phyloP scores from a whole-genome alignment of 2,329 filamentous ascomycete genomes.

The Scedosporium dehoogii region DNA sequence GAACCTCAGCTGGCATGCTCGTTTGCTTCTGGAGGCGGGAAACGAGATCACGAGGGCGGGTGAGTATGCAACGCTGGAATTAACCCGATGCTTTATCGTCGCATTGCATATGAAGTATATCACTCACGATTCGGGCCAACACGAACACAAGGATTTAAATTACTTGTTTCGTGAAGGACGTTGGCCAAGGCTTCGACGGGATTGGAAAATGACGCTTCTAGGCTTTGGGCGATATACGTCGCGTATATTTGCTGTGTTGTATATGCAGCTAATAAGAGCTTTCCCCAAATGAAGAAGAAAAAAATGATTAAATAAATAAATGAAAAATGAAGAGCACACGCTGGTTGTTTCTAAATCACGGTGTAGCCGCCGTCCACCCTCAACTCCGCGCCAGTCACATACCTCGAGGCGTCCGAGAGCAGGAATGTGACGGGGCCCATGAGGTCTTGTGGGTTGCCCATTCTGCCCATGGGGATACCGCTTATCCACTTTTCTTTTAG shows the following conservation, averaged over 20 bases:
- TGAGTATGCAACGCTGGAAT: not conserved
- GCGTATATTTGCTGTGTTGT: too few relatives aligned
- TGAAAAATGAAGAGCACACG: not conserved
- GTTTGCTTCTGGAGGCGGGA: not conserved
- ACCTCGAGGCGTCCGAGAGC: conserved; percentile 66
- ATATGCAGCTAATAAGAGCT: too few relatives aligned
- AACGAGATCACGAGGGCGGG: not conserved
- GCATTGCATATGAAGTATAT: not conserved
- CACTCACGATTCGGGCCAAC: not conserved
- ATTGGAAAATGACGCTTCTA: too few relatives aligned
- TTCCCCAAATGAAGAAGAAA: not conserved
- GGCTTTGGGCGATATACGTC: too few relatives aligned
- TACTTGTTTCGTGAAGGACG: too few relatives aligned
- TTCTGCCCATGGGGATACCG: conserved; percentile 84
- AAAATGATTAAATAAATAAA: not conserved
- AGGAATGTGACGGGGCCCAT: conserved; percentile 90
- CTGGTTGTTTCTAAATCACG: conserved; percentile 22
- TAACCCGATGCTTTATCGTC: not conserved
- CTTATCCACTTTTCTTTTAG: conserved; percentile 86
- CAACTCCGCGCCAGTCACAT: conserved; percentile 64
- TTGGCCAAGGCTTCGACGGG: too few relatives aligned
- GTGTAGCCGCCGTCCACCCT: conserved; percentile 85
- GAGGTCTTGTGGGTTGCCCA: conserved; percentile 83
- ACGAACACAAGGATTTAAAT: not conserved
- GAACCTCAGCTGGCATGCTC: not conserved